Evolutionary conservation across 2,329 filamentous ascomycete species (phyloP).

Genomic region (Grosmannia huntii): DNA sequence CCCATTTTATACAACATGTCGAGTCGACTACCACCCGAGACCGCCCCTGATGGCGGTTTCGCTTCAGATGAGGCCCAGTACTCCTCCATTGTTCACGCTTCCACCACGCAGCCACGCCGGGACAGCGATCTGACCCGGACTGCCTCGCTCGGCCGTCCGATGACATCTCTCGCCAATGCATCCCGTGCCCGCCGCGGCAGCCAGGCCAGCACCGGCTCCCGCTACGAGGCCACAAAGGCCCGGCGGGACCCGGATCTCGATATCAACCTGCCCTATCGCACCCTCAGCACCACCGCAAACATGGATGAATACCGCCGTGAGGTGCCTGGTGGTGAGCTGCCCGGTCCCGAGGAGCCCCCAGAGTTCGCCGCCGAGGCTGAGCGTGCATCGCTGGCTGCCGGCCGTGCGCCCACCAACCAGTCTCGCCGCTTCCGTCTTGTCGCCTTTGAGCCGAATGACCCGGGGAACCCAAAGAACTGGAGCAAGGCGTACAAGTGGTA

Average conservation of each 20-base stretch:
- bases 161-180: constrained; percentile 3
- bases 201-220: neutral
- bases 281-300: constrained; percentile 36
- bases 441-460: constrained; percentile 55
- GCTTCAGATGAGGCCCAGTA: neutral
- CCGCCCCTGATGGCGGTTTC: neutral
- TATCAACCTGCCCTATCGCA: constrained; percentile 42
- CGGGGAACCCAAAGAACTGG: constrained; percentile 80
- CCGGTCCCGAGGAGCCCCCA: constrained; percentile 18
- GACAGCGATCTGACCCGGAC: neutral
- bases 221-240: neutral
- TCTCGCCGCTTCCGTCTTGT: constrained; percentile 38
- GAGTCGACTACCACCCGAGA: neutral
- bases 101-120: neutral
- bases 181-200: neutral
- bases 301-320: constrained; percentile 47
- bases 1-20: neutral
- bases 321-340: constrained; percentile 41
- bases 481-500: constrained; percentile 68
- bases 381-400: constrained; percentile 14
- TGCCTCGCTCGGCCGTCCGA: neutral
- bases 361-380: constrained; percentile 44
- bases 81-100: neutral
- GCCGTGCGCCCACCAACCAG: constrained; percentile 7
- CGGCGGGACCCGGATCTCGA: constrained; percentile 20